These are phyloP conservation scores for Protomyces arabidopsidicola DNA, from an alignment of 1,139 yeast species.

Conservation along the genomic window DNA sequence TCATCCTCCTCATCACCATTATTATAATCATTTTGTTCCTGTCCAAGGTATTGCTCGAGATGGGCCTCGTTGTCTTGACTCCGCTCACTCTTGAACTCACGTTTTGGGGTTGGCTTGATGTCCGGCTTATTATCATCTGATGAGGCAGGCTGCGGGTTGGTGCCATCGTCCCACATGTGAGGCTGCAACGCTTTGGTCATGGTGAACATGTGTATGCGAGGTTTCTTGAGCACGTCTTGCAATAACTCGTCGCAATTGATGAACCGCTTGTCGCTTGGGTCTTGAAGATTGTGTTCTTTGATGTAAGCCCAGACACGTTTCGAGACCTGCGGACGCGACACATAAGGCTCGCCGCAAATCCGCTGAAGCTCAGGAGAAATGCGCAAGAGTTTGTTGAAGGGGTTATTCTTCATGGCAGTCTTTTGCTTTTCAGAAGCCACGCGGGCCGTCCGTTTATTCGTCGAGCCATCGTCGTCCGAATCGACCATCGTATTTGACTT, in stretches of 20 bases:
- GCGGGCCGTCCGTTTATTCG: not conserved
- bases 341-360: conserved; percentile 35
- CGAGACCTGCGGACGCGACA: conserved; percentile 68
- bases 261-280: conserved; percentile 62
- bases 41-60: not conserved
- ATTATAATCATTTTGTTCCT: not conserved
- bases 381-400: conserved; percentile 38
- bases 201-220: conserved; percentile 55
- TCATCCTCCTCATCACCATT: not conserved
- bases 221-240: conserved; percentile 51
- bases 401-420: conserved; percentile 32
- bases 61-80: not conserved
- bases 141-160: not conserved
- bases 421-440: conserved; percentile 27
- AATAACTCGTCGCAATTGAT: conserved; percentile 65
- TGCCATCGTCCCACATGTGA: conserved; percentile 9
- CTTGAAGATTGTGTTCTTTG: conserved; percentile 54
- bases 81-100: not conserved
- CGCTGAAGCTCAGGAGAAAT: conserved; percentile 51
- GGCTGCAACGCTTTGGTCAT: conserved; percentile 51
- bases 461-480: not conserved
- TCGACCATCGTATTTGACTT: conserved; percentile 12
- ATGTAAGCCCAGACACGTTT: conserved; percentile 71
- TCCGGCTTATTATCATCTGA: not conserved
- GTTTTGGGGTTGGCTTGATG: not conserved